These are phyloP conservation scores for Penicillium canescens DNA, from an alignment of 495 filamentous ascomycete genomes.

Conservation along the genomic window DNA sequence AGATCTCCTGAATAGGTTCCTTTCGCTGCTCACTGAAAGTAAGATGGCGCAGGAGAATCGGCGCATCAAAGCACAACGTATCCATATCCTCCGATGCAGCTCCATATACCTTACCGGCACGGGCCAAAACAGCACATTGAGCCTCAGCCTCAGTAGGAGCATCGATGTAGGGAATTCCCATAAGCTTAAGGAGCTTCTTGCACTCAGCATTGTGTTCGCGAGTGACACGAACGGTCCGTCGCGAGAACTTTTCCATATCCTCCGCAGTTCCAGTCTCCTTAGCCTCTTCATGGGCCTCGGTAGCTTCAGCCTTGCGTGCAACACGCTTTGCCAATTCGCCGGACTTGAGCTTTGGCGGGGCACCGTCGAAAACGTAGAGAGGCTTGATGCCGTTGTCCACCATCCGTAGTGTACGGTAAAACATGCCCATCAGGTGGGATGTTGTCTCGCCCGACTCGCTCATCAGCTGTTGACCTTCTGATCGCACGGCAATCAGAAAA, in stretches of 20 bases:
- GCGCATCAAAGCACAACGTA: constrained; percentile 91
- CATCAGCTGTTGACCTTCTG: constrained; percentile 93
- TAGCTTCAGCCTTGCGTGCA: constrained; percentile 85
- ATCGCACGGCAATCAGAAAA: constrained; percentile 96
- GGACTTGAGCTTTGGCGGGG: constrained; percentile 94
- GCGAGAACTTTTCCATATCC: constrained; percentile 96
- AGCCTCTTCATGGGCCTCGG: constrained; percentile 85
- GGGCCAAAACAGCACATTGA: constrained; percentile 87
- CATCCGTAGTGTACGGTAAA: constrained; percentile 97
- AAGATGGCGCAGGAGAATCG: constrained; percentile 86
- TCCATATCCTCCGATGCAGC: constrained; percentile 99
- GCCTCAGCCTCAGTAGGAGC: constrained; percentile 97
- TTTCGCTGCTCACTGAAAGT: constrained; percentile 97
- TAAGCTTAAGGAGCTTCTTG: constrained; percentile 83
- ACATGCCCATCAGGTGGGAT: constrained; percentile 98
- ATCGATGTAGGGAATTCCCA: constrained; percentile 94
- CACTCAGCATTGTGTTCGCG: constrained; percentile 94
- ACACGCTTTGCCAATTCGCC: constrained; percentile 93
- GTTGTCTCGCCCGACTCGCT: constrained; percentile 93
- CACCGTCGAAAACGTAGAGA: constrained; percentile 95
- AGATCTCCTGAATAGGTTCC: constrained; percentile 95
- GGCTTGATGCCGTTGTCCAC: constrained; percentile 99
- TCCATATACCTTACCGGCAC: constrained; percentile 93
- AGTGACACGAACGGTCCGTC: constrained; percentile 92
- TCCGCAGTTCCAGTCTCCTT: constrained; percentile 97